These are phyloP conservation scores for Brassica rapa DNA, from an alignment of 345 rosid genomes.

Conservation along the genomic window DNA sequence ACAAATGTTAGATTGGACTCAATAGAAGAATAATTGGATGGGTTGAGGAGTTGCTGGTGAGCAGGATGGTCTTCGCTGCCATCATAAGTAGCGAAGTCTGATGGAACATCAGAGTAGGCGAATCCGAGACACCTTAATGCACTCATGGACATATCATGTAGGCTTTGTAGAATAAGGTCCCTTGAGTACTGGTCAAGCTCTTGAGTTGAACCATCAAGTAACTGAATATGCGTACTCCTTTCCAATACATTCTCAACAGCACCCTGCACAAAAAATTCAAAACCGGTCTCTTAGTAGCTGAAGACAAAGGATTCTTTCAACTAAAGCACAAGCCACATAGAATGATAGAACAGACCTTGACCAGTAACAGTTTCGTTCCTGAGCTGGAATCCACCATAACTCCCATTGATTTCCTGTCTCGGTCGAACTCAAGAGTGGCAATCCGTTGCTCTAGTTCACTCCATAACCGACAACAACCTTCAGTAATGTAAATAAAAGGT, in stretches of 20 bases:
- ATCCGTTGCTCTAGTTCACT: conserved; percentile 66
- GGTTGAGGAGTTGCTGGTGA: conserved; percentile 75
- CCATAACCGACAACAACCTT: conserved; percentile 78
- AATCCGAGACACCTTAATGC: conserved; percentile 88
- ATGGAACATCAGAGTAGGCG: conserved; percentile 62
- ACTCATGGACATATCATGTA: conserved; percentile 11
- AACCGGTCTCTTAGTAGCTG: not conserved
- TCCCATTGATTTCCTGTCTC: conserved; percentile 43
- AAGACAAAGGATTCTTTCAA: not conserved
- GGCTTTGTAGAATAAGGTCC: conserved; percentile 55
- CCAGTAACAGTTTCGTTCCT: conserved; percentile 65
- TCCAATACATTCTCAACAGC: conserved; percentile 89
- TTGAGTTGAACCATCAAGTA: conserved; percentile 68
- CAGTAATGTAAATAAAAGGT: not conserved
- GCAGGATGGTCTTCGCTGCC: conserved; percentile 93
- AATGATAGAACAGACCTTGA: conserved; percentile 53
- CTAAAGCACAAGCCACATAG: conserved; percentile 1
- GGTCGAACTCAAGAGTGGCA: conserved; percentile 96
- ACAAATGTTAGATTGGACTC: conserved; percentile 77
- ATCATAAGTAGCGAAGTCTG: conserved; percentile 66
- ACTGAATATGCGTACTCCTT: conserved; percentile 72
- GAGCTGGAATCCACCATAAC: conserved; percentile 68
- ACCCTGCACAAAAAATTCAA: conserved; percentile 60
- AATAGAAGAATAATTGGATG: conserved; percentile 68
- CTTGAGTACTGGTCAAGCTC: conserved; percentile 62